Evolutionary conservation across 106 monocot genomes (phyloP).

Genomic region (Acorus gramineus): DNA sequence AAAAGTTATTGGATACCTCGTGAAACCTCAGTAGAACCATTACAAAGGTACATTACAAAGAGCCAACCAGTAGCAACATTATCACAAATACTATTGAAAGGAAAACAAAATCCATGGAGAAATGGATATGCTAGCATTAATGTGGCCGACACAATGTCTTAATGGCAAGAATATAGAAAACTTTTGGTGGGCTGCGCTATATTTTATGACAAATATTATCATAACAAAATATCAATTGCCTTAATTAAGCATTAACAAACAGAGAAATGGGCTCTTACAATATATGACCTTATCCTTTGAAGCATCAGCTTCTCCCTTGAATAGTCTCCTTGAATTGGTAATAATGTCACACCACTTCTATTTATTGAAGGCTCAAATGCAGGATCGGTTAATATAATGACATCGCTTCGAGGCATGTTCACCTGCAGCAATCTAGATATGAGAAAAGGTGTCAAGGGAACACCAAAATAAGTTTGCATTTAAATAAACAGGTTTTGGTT

Average conservation of each 20-base stretch:
- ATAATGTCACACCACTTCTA: slow-evolving; percentile 29
- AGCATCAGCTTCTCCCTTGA: slow-evolving; percentile 86
- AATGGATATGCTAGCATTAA: too few species aligned
- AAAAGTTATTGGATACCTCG: too few species aligned
- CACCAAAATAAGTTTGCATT: not conserved
- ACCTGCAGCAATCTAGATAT: slow-evolving; percentile 81
- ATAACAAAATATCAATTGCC: not conserved
- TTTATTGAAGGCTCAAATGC: slow-evolving; percentile 37
- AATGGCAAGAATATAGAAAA: too few species aligned
- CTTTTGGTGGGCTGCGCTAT: too few species aligned
- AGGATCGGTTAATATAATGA: slow-evolving; percentile 82
- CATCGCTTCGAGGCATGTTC: slow-evolving; percentile 77
- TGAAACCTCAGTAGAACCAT: too few species aligned
- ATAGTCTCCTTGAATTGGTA: slow-evolving; percentile 83
- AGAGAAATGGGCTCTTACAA: slow-evolving; percentile 41
- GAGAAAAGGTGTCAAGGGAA: slow-evolving; percentile 50
- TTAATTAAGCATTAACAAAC: not conserved
- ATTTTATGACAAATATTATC: too few species aligned
- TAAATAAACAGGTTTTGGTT: not conserved
- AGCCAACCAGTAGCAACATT: too few species aligned
- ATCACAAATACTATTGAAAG: too few species aligned
- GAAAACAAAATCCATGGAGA: too few species aligned
- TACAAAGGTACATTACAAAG: too few species aligned
- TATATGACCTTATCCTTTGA: slow-evolving; percentile 88
- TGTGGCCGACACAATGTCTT: too few species aligned